A percentile compares a stretch with the other conserved stretches of the same genome.
These are phyloP conservation scores for Leccinum ponderosum DNA, from an alignment of 1,284 basidiomycete species.

Conservation along the genomic window DNA sequence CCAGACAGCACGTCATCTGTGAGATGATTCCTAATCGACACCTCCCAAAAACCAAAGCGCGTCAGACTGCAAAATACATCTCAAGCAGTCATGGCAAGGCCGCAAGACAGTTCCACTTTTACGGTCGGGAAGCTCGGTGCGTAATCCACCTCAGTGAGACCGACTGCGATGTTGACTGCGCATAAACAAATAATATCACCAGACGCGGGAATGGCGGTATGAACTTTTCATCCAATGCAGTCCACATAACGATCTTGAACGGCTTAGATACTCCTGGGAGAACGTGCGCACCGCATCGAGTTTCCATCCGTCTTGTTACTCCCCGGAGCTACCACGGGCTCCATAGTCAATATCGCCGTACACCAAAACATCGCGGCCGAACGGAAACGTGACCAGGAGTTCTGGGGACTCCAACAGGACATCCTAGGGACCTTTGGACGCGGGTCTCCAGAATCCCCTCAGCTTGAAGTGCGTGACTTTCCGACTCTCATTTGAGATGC, in stretches of 20 bases:
- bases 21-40: conserved; percentile 31
- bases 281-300: conserved; percentile 92
- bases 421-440: conserved; percentile 79
- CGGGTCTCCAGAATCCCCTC: conserved; percentile 68
- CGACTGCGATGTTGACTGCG: conserved; percentile 2
- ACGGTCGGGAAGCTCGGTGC: conserved; percentile 72
- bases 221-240: background rate
- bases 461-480: conserved; percentile 52
- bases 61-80: conserved; percentile 2
- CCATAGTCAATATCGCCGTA: conserved; percentile 94
- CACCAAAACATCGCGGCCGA: conserved; percentile 84
- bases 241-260: background rate
- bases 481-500: background rate
- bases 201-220: conserved; percentile 84
- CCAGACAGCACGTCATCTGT: conserved; percentile 30
- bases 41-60: conserved; percentile 6
- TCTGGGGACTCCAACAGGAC: conserved; percentile 79
- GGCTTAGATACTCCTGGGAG: conserved; percentile 83
- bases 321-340: conserved; percentile 86
- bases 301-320: conserved; percentile 93
- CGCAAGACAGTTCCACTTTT: conserved; percentile 61
- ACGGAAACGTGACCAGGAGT: conserved; percentile 74
- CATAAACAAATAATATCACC: background rate
- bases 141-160: conserved; percentile 18
- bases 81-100: conserved; percentile 28